Evolutionary conservation across 2,329 filamentous ascomycete species (phyloP).

Genomic region (Aspergillus fischeri): DNA sequence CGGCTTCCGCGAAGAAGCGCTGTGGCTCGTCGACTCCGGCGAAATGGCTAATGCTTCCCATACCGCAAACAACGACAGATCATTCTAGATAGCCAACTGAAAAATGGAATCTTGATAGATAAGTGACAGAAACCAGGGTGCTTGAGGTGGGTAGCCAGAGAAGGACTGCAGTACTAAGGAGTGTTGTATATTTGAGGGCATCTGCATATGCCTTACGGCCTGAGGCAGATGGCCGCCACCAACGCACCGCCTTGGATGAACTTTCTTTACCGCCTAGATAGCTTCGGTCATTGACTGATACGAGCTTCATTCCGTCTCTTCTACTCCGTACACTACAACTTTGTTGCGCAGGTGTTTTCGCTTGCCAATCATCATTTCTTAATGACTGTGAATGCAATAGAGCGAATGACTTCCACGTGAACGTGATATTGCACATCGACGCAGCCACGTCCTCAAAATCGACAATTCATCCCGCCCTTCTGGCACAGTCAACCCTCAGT

Average conservation of each 20-base stretch:
- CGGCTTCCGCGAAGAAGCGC: too few species aligned
- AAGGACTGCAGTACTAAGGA: too few species aligned
- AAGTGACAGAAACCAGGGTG: background rate
- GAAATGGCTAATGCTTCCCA: too few species aligned
- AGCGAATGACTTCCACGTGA: background rate
- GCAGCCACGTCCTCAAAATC: background rate
- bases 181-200: background rate
- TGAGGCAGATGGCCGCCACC: background rate
- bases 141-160: too few species aligned
- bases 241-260: background rate
- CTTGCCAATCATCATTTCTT: background rate
- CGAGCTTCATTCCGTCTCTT: background rate
- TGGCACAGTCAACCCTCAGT: background rate
- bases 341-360: background rate
- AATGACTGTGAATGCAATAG: background rate
- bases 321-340: background rate
- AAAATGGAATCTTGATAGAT: too few species aligned
- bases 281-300: background rate
- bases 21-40: too few species aligned
- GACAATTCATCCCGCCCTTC: conserved; percentile 1
- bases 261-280: background rate
- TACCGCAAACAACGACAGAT: too few species aligned
- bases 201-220: background rate
- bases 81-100: too few species aligned
- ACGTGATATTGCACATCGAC: background rate